Conservation (phyloP, 2,329 filamentous ascomycete species). For the Penicillium brasilianum region DNA sequence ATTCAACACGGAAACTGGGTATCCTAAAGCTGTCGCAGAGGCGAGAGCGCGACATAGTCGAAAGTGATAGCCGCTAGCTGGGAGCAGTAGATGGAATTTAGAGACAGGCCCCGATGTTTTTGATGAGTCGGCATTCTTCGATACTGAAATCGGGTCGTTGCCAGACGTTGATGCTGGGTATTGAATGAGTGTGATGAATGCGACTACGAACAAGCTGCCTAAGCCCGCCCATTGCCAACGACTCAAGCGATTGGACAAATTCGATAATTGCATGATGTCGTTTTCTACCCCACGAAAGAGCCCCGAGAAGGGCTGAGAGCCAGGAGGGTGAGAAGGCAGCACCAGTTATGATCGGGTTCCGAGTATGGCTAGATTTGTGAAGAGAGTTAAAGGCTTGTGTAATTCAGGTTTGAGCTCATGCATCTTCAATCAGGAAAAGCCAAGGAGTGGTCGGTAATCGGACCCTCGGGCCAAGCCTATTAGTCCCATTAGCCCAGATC, state of each 20-base stretch:
- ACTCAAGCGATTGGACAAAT: constrained; percentile 10
- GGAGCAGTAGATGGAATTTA: constrained; percentile 21
- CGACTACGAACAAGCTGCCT: constrained; percentile 13
- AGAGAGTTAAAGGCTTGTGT: not conserved
- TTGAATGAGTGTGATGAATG: constrained; percentile 17
- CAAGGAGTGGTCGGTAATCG: not conserved
- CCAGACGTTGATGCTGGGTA: not conserved
- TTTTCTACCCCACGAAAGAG: not conserved
- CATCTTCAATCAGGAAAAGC: not conserved
- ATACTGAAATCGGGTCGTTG: constrained; percentile 10
- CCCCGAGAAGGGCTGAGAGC: not conserved
- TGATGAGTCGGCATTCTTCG: not conserved
- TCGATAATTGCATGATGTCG: constrained; percentile 11
- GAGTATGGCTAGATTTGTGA: not conserved
- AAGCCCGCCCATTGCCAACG: constrained; percentile 23
- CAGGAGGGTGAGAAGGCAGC: not conserved
- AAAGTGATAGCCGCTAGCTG: constrained; percentile 18
- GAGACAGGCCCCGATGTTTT: not conserved
- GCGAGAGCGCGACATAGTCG: constrained; percentile 22
- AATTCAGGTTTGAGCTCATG: not conserved
- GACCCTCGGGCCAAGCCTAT: not conserved
- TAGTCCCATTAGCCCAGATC: not conserved
- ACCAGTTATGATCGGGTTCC: not conserved
- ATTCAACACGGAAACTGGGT: constrained; percentile 21
- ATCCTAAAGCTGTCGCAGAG: constrained; percentile 18